Percentiles rank a stretch among this genome's conserved stretches.
Conservation (phyloP, 2,329 filamentous ascomycete genomes). For the Lachnellula subtilissima region DNA sequence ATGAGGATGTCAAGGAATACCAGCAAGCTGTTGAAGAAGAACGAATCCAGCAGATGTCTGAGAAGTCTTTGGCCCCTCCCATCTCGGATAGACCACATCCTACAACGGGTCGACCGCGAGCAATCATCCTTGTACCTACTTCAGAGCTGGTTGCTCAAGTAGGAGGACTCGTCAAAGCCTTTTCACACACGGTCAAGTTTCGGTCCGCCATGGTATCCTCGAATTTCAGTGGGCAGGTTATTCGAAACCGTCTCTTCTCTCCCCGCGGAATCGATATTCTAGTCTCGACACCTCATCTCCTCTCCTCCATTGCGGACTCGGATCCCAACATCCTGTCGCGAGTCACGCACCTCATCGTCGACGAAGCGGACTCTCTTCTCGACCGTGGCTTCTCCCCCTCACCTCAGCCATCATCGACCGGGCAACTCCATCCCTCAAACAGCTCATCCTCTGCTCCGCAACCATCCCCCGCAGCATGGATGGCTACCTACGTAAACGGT, state of each 20-base stretch:
- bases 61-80: constrained; percentile 54
- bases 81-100: constrained; percentile 62
- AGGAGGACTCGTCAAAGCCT: constrained; percentile 69
- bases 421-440: constrained; percentile 72
- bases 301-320: constrained; percentile 79
- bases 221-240: constrained; percentile 68
- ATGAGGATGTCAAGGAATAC: constrained; percentile 54
- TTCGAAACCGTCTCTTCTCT: constrained; percentile 79
- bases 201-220: constrained; percentile 79
- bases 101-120: constrained; percentile 72
- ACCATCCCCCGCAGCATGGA: constrained; percentile 91
- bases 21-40: constrained; percentile 55
- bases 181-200: constrained; percentile 84
- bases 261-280: constrained; percentile 78
- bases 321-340: constrained; percentile 92
- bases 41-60: constrained; percentile 50
- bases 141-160: constrained; percentile 90
- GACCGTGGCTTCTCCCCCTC: constrained; percentile 84
- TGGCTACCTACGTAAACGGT: constrained; percentile 73
- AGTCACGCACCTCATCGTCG: constrained; percentile 81
- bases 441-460: constrained; percentile 89
- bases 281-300: constrained; percentile 81
- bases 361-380: constrained; percentile 93
- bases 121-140: constrained; percentile 84
- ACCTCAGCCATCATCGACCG: constrained; percentile 81